Base-by-base conservation (phyloP, 306 rosid genomes). In the Phaseolus lunatus region DNA sequence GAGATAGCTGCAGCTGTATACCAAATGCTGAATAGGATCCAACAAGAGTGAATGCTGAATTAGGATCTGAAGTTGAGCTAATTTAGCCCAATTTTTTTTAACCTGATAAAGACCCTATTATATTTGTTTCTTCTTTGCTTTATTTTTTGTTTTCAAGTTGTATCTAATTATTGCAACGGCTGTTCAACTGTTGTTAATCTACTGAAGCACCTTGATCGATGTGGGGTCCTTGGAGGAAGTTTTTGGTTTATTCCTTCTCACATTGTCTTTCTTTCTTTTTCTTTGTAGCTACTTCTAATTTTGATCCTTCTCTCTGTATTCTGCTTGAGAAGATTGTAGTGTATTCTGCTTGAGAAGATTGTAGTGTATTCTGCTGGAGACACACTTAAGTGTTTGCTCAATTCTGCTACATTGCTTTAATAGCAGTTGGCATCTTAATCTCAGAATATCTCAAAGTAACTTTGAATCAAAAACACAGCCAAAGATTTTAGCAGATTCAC, bases 1-100 rank as follows among this genome's bases (percentile, higher is more conserved):
- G 99, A 92, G 72, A 92, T 96, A 71, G 96, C 99, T 2, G 73
- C 89, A 44, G 98, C 98, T 24, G 80, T 89, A 80, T 84, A 87
- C 79, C 90, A 91, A 86, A 85, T 91, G 84, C 84, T 96, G 62
- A 66, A 82, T 29, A 85, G 80, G 85, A 96, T 96, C 76, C 90
- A 91, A 73, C 88, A 88, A 70, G 99, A 95, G 69, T 77, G 91
- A 84, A 61, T 81, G 72, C 54, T 85, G 84, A 79, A 77, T 29
- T 59, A 77, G 63, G 81, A 77, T 72, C 67, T n/a, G 3, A 67
- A 22, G 57, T 68, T 68, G 48, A 78, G 73, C 76, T 67, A 73
- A 73, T 56, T 85, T 39, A 27, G 33, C 39, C 41, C 20, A 54
- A 23, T 50, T 52, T 53, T 70, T 58, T 45, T 61, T 76, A 53